Evolutionary conservation across 805 yeast genomes (phyloP).

Genomic region (Cyberlindnera galapagoensis): DNA sequence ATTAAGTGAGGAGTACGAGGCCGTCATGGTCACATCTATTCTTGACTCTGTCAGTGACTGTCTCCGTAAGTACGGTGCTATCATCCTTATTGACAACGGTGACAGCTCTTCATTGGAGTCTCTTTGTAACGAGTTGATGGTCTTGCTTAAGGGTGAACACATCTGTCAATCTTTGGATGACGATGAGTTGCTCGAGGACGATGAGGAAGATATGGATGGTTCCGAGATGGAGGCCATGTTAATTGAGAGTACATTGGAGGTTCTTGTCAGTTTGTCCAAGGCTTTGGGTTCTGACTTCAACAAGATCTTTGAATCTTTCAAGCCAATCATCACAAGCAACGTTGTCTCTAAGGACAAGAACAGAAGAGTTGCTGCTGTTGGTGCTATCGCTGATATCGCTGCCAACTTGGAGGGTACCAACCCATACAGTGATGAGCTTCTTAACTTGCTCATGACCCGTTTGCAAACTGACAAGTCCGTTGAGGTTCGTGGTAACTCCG

Average conservation of each 20-base stretch:
- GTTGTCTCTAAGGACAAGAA: conserved; percentile 56
- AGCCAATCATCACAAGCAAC: conserved; percentile 52
- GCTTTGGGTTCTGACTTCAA: conserved; percentile 77
- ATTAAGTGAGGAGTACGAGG: conserved; percentile 76
- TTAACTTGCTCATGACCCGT: conserved; percentile 62
- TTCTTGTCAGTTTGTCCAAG: conserved; percentile 65
- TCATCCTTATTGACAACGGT: conserved; percentile 54
- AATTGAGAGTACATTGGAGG: conserved; percentile 81
- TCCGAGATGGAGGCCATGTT: conserved; percentile 61
- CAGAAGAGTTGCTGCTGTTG: conserved; percentile 80
- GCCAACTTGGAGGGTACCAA: conserved; percentile 61
- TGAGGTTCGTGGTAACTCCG: conserved; percentile 91
- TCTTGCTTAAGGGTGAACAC: conserved; percentile 75
- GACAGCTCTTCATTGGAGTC: conserved; percentile 55
- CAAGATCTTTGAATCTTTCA: conserved; percentile 66
- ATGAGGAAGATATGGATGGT: conserved; percentile 48
- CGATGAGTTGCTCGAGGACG: conserved; percentile 49
- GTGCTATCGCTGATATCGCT: conserved; percentile 86
- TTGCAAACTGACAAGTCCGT: conserved; percentile 70
- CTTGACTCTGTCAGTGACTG: conserved; percentile 70
- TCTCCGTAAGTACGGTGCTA: conserved; percentile 64
- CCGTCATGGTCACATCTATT: conserved; percentile 71
- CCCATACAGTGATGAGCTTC: conserved; percentile 62
- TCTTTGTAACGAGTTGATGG: conserved; percentile 65
- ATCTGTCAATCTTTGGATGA: conserved; percentile 74